phyloP scores from a whole-genome alignment of 2,329 filamentous ascomycete species.

The Hypoxylon sp. region DNA sequence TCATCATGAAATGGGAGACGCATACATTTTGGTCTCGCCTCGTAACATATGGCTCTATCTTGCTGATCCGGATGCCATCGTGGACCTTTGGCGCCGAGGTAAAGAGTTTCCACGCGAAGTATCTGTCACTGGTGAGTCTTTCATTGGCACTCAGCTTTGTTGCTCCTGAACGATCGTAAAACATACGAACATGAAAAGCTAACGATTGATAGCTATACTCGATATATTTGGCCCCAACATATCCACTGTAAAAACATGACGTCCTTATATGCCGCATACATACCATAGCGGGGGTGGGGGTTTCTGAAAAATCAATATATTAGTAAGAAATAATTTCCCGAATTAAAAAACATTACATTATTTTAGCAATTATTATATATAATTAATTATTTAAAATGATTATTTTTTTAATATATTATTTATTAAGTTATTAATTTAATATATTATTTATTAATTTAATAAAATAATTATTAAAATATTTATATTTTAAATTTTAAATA shows the following conservation, averaged over 20 bases:
- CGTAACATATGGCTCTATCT: slow-evolving; percentile 38
- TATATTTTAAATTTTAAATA: no score
- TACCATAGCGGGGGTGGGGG: no score
- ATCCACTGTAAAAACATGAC: slow-evolving; percentile 26
- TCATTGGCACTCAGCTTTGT: neutral
- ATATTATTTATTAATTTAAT: no score
- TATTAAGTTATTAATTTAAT: no score
- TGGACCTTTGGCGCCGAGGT: slow-evolving; percentile 27
- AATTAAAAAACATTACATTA: no score
- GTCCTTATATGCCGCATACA: neutral
- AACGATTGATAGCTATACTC: slow-evolving; percentile 10
- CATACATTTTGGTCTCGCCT: slow-evolving; percentile 37
- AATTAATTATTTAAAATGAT: no score
- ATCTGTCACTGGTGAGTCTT: slow-evolving; percentile 14
- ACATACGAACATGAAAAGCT: slow-evolving; percentile 6
- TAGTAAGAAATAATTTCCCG: no score
- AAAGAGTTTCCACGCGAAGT: slow-evolving; percentile 38
- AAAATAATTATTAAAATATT: no score
- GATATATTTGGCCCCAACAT: slow-evolving; percentile 42
- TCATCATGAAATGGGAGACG: slow-evolving; percentile 41
- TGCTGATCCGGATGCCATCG: slow-evolving; percentile 28
- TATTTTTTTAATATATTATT: no score
- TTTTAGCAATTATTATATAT: no score
- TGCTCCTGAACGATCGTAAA: no score
- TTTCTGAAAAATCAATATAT: no score